These are phyloP conservation scores for Fraxinus dipetala DNA, from an alignment of 305 asterid genomes.

Conservation along the genomic window DNA sequence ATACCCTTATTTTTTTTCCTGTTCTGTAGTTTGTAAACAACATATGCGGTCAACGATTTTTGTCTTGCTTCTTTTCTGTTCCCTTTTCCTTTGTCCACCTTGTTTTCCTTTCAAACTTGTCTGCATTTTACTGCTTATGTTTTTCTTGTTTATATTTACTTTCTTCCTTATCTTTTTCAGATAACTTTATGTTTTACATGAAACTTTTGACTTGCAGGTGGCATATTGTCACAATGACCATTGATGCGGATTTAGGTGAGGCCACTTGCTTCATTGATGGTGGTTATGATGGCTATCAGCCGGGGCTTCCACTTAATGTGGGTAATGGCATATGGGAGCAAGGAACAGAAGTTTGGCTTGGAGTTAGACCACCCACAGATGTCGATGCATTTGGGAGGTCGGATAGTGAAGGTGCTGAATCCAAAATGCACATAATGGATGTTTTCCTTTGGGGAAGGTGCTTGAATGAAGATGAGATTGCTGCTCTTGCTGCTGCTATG, in stretches of 20 bases:
- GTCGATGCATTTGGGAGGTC: conserved; percentile 98
- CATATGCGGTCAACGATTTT: neutral
- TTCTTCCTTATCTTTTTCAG: neutral
- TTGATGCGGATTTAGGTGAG: conserved; percentile 90
- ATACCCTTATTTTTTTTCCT: neutral
- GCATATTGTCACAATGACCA: conserved; percentile 92
- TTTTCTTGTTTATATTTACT: neutral
- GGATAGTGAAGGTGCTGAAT: conserved; percentile 94
- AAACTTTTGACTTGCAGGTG: conserved; percentile 61
- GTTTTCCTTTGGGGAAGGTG: conserved; percentile 97
- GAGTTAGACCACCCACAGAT: conserved; percentile 86
- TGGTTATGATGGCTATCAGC: conserved; percentile 86
- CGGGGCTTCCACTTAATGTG: conserved; percentile 76
- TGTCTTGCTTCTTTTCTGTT: neutral
- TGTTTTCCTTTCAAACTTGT: neutral
- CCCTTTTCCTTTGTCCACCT: neutral
- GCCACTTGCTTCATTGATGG: conserved; percentile 95
- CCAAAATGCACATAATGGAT: conserved; percentile 98
- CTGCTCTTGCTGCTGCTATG: conserved; percentile 72
- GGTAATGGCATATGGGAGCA: conserved; percentile 85
- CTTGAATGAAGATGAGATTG: conserved; percentile 89
- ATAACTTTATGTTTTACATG: conserved; percentile 15
- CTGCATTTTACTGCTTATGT: neutral
- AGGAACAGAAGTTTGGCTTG: conserved; percentile 87
- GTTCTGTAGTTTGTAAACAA: neutral